Evolutionary conservation across 495 filamentous ascomycete genomes (phyloP).

Genomic region (Oidiodendron maius): DNA sequence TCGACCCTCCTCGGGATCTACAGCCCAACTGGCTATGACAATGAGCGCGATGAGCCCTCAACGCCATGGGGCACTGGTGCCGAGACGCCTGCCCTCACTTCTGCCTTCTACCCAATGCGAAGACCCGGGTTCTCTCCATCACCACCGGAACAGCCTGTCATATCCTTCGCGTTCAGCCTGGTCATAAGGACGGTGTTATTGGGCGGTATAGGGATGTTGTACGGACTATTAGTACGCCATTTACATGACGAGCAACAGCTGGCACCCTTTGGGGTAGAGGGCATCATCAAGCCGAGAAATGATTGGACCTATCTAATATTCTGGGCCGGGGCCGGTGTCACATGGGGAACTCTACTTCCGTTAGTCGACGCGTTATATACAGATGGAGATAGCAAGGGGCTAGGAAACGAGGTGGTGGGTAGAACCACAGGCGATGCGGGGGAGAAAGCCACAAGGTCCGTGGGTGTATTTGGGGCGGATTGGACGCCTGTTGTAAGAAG

Average conservation of each 20-base stretch:
- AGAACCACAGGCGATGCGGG: conserved; percentile 18
- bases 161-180: conserved; percentile 7
- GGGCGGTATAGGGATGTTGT: conserved; percentile 76
- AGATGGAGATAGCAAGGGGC: background rate
- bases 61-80: conserved; percentile 68
- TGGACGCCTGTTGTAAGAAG: conserved; percentile 82
- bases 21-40: conserved; percentile 54
- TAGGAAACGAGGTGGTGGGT: background rate
- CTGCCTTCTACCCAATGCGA: conserved; percentile 4
- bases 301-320: conserved; percentile 65
- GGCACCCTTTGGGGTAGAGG: conserved; percentile 55
- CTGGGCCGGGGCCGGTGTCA: conserved; percentile 78
- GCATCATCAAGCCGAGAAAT: conserved; percentile 42
- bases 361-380: conserved; percentile 68
- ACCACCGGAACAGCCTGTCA: conserved; percentile 23
- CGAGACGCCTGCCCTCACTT: conserved; percentile 43
- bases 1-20: conserved; percentile 92
- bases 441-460: conserved; percentile 10
- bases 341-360: conserved; percentile 71
- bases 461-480: conserved; percentile 38
- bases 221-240: conserved; percentile 81
- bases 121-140: conserved; percentile 7
- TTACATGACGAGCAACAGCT: conserved; percentile 66
- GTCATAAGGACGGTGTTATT: conserved; percentile 53
- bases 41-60: conserved; percentile 28